These are phyloP conservation scores for Saitozyma podzolica DNA, from an alignment of 768 basidiomycete species.

Conservation along the genomic window DNA sequence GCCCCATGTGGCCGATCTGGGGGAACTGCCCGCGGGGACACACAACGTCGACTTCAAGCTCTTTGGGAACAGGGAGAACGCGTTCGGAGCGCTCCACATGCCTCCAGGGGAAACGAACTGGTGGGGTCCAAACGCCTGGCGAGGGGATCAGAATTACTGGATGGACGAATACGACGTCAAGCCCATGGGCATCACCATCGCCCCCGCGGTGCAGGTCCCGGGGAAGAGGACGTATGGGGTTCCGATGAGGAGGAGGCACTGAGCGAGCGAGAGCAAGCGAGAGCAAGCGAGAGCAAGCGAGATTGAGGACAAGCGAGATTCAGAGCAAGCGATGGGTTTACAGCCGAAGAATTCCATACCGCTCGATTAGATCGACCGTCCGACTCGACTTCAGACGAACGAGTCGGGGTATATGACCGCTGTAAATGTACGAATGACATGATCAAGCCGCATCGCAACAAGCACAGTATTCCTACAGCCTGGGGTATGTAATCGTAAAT, in stretches of 20 bases:
- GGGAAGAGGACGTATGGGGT: conserved; percentile 11
- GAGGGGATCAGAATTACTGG: conserved; percentile 39
- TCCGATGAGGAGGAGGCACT: not conserved
- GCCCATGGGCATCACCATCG: conserved; percentile 28
- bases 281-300: too few relatives aligned
- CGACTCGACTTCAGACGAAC: too few relatives aligned
- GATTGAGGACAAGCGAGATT: too few relatives aligned
- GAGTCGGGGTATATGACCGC: too few relatives aligned
- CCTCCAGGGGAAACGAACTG: conserved; percentile 33
- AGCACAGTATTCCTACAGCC: too few relatives aligned
- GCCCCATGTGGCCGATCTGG: conserved; percentile 21
- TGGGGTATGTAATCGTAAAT: too few relatives aligned
- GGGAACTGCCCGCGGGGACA: conserved; percentile 8
- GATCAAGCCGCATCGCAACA: too few relatives aligned
- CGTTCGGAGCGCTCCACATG: conserved; percentile 36
- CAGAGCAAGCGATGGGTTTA: too few relatives aligned
- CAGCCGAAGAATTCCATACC: too few relatives aligned
- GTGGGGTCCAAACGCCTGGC: conserved; percentile 31
- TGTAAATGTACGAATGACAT: too few relatives aligned
- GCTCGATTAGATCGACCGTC: too few relatives aligned
- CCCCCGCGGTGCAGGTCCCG: conserved; percentile 29
- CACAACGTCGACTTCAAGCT: conserved; percentile 28
- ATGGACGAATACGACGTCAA: conserved; percentile 35
- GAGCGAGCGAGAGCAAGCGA: too few relatives aligned
- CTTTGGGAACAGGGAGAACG: conserved; percentile 40